A percentile compares a stretch with the other conserved stretches of the same genome.
Conservation (phyloP, 1,284 basidiomycete species). For the Ceratorhiza oryzae-sativae region DNA sequence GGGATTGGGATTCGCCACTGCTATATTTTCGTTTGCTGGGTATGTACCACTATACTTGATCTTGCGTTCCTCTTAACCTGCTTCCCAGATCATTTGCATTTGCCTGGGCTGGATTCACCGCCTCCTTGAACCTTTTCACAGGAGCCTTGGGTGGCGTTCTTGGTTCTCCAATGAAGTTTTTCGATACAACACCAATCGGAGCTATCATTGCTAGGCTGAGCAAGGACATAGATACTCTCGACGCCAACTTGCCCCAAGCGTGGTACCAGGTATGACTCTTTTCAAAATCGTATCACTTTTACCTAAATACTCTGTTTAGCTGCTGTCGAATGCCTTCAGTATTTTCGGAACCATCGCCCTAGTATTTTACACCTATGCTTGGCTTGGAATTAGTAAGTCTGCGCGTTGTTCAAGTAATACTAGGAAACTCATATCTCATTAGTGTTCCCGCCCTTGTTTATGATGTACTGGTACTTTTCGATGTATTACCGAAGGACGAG, state of each 20-base stretch:
- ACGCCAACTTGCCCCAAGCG: conserved; percentile 52
- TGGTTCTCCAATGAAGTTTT: conserved; percentile 75
- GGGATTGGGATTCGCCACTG: conserved; percentile 63
- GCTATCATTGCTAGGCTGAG: conserved; percentile 64
- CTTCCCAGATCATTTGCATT: conserved; percentile 33
- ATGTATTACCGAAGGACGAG: conserved; percentile 64
- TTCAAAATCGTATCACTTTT: conserved; percentile 35
- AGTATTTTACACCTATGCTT: conserved; percentile 70
- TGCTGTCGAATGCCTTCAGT: conserved; percentile 57
- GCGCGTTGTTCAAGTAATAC: background rate
- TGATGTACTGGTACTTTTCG: conserved; percentile 50
- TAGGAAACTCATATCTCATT: conserved; percentile 44
- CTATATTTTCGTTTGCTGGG: conserved; percentile 64
- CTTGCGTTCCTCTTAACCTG: background rate
- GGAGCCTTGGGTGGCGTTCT: conserved; percentile 64
- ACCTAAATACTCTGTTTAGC: conserved; percentile 47
- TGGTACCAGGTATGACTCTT: conserved; percentile 41
- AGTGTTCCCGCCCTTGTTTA: conserved; percentile 54
- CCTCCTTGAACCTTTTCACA: conserved; percentile 68
- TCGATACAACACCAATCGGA: conserved; percentile 84
- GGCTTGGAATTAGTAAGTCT: conserved; percentile 55
- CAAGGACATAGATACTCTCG: conserved; percentile 59
- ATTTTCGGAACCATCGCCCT: conserved; percentile 64
- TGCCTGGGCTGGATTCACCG: conserved; percentile 65
- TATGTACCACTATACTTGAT: conserved; percentile 47